These are phyloP conservation scores for Leccinum angustisporum DNA, from an alignment of 1,284 basidiomycete genomes.

Conservation along the genomic window DNA sequence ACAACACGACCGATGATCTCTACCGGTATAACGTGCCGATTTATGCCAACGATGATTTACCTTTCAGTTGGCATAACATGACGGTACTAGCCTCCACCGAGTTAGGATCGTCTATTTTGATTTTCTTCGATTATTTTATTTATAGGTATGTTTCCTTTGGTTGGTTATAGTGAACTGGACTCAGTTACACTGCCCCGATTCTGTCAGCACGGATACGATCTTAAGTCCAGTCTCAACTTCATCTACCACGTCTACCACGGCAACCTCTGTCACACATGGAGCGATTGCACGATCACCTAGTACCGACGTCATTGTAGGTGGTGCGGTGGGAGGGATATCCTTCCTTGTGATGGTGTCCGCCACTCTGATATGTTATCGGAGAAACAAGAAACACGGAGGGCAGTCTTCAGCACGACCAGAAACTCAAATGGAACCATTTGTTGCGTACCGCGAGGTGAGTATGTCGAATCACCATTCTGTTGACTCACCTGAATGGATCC, in stretches of 20 bases:
- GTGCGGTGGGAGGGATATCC: slow-evolving; percentile 4
- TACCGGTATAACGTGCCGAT: slow-evolving; percentile 17
- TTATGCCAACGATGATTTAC: slow-evolving; percentile 12
- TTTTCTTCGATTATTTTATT: slow-evolving; percentile 21
- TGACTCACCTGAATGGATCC: background rate
- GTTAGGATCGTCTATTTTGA: background rate
- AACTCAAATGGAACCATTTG: background rate
- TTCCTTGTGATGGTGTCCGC: background rate
- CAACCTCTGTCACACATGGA: background rate
- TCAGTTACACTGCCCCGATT: background rate
- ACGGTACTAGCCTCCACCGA: slow-evolving; percentile 2
- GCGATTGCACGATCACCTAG: background rate
- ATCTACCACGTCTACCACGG: background rate
- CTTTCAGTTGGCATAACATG: slow-evolving; percentile 12
- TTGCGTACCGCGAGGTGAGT: background rate
- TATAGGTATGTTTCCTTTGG: slow-evolving; percentile 10
- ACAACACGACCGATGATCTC: background rate
- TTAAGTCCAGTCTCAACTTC: background rate
- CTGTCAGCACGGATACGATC: background rate
- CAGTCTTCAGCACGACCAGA: background rate
- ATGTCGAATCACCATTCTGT: background rate
- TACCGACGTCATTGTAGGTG: slow-evolving; percentile 10
- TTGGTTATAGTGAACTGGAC: background rate
- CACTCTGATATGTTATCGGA: slow-evolving; percentile 3
- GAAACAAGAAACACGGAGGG: background rate